A percentile compares a stretch with the other conserved stretches of the same genome.
These are phyloP conservation scores for Lodderomyces oxycetoniae DNA, from an alignment of 1,139 yeast species.

Conservation along the genomic window DNA sequence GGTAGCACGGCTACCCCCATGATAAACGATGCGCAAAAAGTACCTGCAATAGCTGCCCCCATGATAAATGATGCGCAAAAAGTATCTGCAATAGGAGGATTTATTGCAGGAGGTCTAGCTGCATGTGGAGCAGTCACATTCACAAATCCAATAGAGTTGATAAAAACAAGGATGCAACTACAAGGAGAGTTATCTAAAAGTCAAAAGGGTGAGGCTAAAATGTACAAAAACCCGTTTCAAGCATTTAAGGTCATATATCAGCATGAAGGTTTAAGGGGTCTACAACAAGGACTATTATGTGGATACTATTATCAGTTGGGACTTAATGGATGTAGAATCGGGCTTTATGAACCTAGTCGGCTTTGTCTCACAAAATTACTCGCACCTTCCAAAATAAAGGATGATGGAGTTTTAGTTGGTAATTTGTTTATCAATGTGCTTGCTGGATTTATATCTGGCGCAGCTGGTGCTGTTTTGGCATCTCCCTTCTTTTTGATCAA, in stretches of 20 bases:
- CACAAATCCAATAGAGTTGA: slow-evolving; percentile 91
- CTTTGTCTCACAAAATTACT: slow-evolving; percentile 50
- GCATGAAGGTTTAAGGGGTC: slow-evolving; percentile 82
- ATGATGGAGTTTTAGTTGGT: slow-evolving; percentile 49
- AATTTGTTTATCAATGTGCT: slow-evolving; percentile 62
- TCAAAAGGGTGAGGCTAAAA: slow-evolving; percentile 42
- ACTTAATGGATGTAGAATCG: slow-evolving; percentile 88
- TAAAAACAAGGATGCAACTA: slow-evolving; percentile 92
- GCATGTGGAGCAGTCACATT: slow-evolving; percentile 98
- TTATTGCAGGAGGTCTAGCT: slow-evolving; percentile 89
- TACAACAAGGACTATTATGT: slow-evolving; percentile 80
- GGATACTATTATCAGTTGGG: slow-evolving; percentile 88
- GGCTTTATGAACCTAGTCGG: slow-evolving; percentile 87
- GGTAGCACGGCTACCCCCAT: no score
- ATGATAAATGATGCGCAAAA: slow-evolving; percentile 36
- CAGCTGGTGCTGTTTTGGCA: slow-evolving; percentile 84
- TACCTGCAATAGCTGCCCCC: no score
- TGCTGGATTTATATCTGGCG: slow-evolving; percentile 82
- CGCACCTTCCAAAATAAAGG: slow-evolving; percentile 38
- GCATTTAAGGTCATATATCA: slow-evolving; percentile 70
- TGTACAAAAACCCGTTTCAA: slow-evolving; percentile 81
- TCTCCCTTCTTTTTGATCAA: slow-evolving; percentile 89
- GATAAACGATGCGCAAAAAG: background rate
- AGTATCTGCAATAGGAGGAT: slow-evolving; percentile 71
- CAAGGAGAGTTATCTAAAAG: slow-evolving; percentile 80